A percentile compares a stretch with the other conserved stretches of the same genome.
phyloP scores from a whole-genome alignment of 2,329 filamentous ascomycete species.

The Trichophaea hybrida region DNA sequence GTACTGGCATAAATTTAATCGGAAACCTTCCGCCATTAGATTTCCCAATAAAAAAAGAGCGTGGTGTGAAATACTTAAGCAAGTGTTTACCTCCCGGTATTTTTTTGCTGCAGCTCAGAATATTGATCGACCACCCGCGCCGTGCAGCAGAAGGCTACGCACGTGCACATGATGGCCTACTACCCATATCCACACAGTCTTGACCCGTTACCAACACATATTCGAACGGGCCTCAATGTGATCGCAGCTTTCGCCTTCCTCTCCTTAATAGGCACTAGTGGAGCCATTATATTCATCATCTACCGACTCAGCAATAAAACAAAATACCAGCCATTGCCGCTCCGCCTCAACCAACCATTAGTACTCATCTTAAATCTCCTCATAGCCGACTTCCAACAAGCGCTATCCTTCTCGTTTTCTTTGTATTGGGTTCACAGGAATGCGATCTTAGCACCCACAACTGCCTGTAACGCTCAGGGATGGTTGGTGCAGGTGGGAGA shows the following conservation, averaged over 20 bases:
- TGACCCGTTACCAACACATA: background rate
- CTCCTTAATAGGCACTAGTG: background rate
- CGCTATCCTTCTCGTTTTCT: background rate
- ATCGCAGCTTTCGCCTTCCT: background rate
- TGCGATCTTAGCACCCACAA: conserved; percentile 1
- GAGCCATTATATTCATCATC: background rate
- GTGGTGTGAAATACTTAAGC: too few species aligned
- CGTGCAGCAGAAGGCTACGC: background rate
- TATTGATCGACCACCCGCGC: too few species aligned
- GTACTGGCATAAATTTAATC: too few species aligned
- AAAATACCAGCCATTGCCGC: background rate
- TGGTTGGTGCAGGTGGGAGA: conserved; percentile 3
- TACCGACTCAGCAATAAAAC: background rate
- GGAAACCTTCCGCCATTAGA: too few species aligned
- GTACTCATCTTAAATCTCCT: conserved; percentile 2
- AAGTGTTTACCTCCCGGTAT: too few species aligned
- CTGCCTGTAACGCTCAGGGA: background rate
- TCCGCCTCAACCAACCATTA: conserved; percentile 1
- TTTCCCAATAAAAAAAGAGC: too few species aligned
- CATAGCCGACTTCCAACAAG: conserved; percentile 5
- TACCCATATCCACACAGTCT: background rate
- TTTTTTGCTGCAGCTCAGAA: too few species aligned
- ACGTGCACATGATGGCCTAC: background rate
- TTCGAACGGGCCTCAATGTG: background rate
- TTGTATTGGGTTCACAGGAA: background rate